phyloP scores from a whole-genome alignment of 75 land plant species.

The Pinus albicaulis region DNA sequence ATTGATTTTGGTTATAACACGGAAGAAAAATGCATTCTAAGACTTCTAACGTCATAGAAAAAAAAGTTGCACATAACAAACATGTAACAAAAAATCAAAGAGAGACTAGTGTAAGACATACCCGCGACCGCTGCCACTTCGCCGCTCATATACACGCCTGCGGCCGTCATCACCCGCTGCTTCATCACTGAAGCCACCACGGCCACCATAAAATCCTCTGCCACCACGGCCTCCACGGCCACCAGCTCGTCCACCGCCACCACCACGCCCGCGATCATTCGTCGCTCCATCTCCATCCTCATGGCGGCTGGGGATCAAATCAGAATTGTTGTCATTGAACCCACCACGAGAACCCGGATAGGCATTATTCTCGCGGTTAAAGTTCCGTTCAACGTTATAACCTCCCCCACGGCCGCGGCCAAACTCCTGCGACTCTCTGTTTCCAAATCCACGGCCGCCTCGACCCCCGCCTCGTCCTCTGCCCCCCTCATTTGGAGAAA shows the following conservation, averaged over 20 bases:
- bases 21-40: no score
- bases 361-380: conserved; percentile 5
- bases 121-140: conserved; percentile 47
- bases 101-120: not conserved
- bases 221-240: conserved; percentile 34
- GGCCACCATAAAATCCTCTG: conserved; percentile 26
- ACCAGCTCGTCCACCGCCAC: conserved; percentile 26
- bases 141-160: conserved; percentile 38
- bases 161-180: conserved; percentile 7
- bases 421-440: not conserved
- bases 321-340: not conserved
- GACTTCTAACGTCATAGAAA: no score
- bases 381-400: conserved; percentile 11
- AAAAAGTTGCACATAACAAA: no score
- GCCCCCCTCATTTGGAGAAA: conserved; percentile 21
- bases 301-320: conserved; percentile 12
- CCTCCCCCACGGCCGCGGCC: conserved; percentile 19
- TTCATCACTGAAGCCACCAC: conserved; percentile 20
- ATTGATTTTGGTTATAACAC: no score
- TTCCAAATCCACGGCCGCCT: conserved; percentile 18
- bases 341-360: conserved; percentile 7
- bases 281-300: conserved; percentile 19
- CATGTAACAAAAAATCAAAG: no score
- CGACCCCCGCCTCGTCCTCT: conserved; percentile 36
- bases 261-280: conserved; percentile 17